Evolutionary conservation across 2,329 filamentous ascomycete genomes (phyloP).

Genomic region (Monilinia vaccinii-corymbosi): DNA sequence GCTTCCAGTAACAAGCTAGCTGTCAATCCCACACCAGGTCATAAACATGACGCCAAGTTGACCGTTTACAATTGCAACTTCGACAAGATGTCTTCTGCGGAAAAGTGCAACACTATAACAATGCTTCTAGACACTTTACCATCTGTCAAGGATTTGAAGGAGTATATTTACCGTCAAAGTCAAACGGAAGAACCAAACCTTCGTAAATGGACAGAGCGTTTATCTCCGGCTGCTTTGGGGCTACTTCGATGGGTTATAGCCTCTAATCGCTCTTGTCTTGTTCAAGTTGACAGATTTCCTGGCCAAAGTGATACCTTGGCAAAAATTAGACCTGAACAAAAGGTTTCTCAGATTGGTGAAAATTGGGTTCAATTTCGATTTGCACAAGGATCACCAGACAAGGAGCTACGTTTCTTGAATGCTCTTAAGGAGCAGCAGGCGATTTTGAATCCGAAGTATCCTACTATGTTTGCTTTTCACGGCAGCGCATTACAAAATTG

Average conservation of each 20-base stretch:
- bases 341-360: constrained; percentile 49
- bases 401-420: constrained; percentile 64
- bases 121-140: constrained; percentile 51
- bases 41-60: constrained; percentile 23
- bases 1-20: constrained; percentile 19
- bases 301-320: constrained; percentile 19
- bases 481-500: constrained; percentile 70
- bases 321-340: constrained; percentile 26
- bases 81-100: constrained; percentile 38
- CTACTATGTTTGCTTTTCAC: constrained; percentile 81
- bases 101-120: constrained; percentile 43
- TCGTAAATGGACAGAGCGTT: constrained; percentile 45
- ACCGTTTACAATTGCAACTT: constrained; percentile 46
- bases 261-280: constrained; percentile 79
- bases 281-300: constrained; percentile 52
- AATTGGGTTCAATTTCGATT: constrained; percentile 77
- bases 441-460: constrained; percentile 35
- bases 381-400: constrained; percentile 80
- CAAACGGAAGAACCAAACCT: constrained; percentile 25
- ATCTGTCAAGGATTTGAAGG: constrained; percentile 47
- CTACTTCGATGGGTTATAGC: constrained; percentile 82
- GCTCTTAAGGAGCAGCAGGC: constrained; percentile 43
- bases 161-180: constrained; percentile 34
- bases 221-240: constrained; percentile 57
- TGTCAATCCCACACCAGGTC: constrained; percentile 16